A percentile compares a stretch with the other conserved stretches of the same genome.
Conservation (phyloP, 2,329 filamentous ascomycete species). For the Sodiomyces alkalinus region DNA sequence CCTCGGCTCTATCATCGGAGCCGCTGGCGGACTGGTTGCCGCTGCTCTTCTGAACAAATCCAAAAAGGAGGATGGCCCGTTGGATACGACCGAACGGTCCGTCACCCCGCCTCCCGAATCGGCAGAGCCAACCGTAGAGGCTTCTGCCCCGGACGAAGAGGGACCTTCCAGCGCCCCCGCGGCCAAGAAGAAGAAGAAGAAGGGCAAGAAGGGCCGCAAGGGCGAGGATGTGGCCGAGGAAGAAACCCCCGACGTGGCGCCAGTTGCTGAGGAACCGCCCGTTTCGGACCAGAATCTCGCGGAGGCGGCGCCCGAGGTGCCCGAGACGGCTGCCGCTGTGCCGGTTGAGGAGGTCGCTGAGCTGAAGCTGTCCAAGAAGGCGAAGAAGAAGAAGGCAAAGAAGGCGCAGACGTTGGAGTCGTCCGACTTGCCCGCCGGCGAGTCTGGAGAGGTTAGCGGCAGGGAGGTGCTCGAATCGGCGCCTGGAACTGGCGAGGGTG, state of each 20-base stretch:
- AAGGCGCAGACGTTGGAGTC: slow-evolving; percentile 8
- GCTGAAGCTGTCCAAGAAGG: slow-evolving; percentile 10
- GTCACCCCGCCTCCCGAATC: too few species aligned
- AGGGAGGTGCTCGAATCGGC: too few species aligned
- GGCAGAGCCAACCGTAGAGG: slow-evolving; percentile 2
- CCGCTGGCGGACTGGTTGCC: slow-evolving; percentile 1
- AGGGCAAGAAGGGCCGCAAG: slow-evolving; percentile 6
- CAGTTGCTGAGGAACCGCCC: slow-evolving; percentile 1
- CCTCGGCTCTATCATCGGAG: background rate
- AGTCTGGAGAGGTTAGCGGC: background rate
- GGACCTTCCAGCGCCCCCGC: background rate
- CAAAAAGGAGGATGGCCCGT: slow-evolving; percentile 1
- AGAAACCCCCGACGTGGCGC: background rate
- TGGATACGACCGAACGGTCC: too few species aligned
- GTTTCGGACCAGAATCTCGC: background rate
- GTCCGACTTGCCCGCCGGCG: background rate
- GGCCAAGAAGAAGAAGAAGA: slow-evolving; percentile 6
- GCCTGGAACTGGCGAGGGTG: too few species aligned
- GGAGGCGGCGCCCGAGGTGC: background rate
- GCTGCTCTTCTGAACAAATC: background rate
- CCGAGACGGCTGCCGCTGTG: background rate
- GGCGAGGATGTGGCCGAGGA: slow-evolving; percentile 5
- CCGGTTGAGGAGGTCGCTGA: slow-evolving; percentile 2
- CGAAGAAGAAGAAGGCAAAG: slow-evolving; percentile 12
- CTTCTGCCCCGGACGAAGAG: background rate